These are phyloP conservation scores for Aechmea fasciata DNA, from an alignment of 176 grass and related monocot genomes.

Conservation along the genomic window DNA sequence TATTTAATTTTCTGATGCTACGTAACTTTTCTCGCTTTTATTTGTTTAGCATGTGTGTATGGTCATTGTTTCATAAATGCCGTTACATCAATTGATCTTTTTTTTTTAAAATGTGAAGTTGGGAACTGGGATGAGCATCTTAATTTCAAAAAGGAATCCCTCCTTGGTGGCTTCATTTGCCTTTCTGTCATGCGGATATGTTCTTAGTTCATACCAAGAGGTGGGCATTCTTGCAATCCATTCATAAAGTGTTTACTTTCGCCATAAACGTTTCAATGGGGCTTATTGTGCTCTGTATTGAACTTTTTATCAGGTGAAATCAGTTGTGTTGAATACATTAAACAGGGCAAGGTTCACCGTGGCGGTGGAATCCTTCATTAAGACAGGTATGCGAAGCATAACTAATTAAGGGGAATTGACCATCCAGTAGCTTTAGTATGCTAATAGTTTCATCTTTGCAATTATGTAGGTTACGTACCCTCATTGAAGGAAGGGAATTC, in stretches of 20 bases:
- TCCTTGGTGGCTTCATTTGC: conserved; percentile 84
- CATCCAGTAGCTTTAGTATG: too few species aligned
- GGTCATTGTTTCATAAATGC: not conserved
- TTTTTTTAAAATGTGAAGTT: conserved; percentile 51
- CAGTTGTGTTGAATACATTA: conserved; percentile 92
- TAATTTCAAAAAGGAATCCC: conserved; percentile 87
- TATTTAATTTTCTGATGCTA: too few species aligned
- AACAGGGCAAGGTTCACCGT: conserved; percentile 94
- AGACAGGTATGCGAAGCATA: conserved; percentile 50
- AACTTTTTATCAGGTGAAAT: conserved; percentile 70
- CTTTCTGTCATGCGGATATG: conserved; percentile 84
- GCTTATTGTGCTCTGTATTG: conserved; percentile 15
- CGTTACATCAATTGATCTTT: conserved; percentile 7
- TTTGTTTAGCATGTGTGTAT: too few species aligned
- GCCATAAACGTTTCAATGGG: not conserved
- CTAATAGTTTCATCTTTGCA: not conserved
- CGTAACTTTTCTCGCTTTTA: too few species aligned
- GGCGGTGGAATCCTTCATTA: conserved; percentile 97
- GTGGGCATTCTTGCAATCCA: conserved; percentile 25
- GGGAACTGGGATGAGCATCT: conserved; percentile 90
- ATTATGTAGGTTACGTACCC: conserved; percentile 60
- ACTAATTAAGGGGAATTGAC: not conserved
- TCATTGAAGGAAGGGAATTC: conserved; percentile 90
- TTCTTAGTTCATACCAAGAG: conserved; percentile 92
- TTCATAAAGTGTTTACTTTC: not conserved